Base-by-base conservation (phyloP, 2,329 filamentous ascomycete genomes). In the Zopfia rhizophila region DNA sequence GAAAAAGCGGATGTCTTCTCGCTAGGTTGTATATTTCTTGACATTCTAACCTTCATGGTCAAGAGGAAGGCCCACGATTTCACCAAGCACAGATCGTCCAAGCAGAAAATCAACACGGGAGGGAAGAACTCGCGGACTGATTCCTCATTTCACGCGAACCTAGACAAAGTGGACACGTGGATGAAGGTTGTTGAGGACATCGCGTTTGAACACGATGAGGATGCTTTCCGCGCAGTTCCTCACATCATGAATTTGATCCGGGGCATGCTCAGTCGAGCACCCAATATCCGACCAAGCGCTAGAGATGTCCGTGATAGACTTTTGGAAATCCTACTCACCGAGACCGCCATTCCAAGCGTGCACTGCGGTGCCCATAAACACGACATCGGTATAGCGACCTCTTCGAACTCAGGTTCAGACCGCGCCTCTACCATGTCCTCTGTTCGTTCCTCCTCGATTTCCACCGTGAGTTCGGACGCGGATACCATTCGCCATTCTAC, bases 101-200 rank as follows among this genome's bases (percentile, higher is more conserved):
- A 85, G 62, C 84, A 87, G 64, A 86, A 85, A 63, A 80, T 61
- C 22, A 65, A 52, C 43, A 60, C 55, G 2, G 63, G 66, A 16
- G 63, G 63, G 19, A 70, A 62, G 45, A 84, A 83, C 10, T 84
- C 83, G 5, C 80, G 86, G 1, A 78, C 81, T 6, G 88, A 91
- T 69, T 80, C 86, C 0, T 89, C 86, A 0, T 91, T 89, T 67
- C 88, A 91, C 68, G 82, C 82, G 53, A 89, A 90, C 56, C 75
- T 87, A 1, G 79, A 82, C 12, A 86, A 88, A 66, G 79, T 90
- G 2, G 82, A 87, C 52, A 77, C 77, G 11, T 91, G 88, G 88
- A 87, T 89, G 75, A 73, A 75, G 1, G 71, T 70, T 2, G 72
- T 90, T 4, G 81, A 82, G 22, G 82, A 82, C 46, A 82, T 86